Evolutionary conservation across 225 moss, liverwort and hornwort species (phyloP).

Genomic region (Sphagnum tenellum): DNA sequence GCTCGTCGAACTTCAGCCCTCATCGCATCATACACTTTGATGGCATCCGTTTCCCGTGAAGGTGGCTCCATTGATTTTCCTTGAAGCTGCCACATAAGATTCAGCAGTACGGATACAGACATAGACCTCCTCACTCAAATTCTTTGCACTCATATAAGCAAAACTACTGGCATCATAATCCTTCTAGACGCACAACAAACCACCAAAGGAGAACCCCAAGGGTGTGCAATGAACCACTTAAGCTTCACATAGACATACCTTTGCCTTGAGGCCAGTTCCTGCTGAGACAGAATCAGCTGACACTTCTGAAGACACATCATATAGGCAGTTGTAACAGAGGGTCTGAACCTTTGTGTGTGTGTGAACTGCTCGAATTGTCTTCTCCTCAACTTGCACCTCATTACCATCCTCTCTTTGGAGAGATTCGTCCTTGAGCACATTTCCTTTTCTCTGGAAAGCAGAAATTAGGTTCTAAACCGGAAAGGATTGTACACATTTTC

Average conservation of each 20-base stretch:
- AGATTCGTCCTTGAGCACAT: slow-evolving; percentile 4
- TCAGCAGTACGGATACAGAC: too few relatives aligned
- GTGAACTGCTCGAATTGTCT: slow-evolving; percentile 53
- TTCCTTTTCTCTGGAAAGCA: too few relatives aligned
- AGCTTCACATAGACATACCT: too few relatives aligned
- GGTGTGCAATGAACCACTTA: too few relatives aligned
- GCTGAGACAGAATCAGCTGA: slow-evolving; percentile 25
- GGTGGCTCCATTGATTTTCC: slow-evolving; percentile 38
- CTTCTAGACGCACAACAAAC: too few relatives aligned
- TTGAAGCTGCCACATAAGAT: neutral
- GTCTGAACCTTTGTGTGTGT: slow-evolving; percentile 44
- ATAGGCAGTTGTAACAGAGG: slow-evolving; percentile 44
- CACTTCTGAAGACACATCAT: slow-evolving; percentile 46
- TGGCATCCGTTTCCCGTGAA: slow-evolving; percentile 27
- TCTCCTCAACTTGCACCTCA: slow-evolving; percentile 34
- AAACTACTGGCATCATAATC: too few relatives aligned
- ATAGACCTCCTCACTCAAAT: too few relatives aligned
- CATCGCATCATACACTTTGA: slow-evolving; percentile 32
- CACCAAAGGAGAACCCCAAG: too few relatives aligned
- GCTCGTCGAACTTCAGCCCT: slow-evolving; percentile 44
- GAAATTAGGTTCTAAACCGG: too few relatives aligned
- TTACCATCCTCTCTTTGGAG: slow-evolving; percentile 12
- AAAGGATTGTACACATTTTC: too few relatives aligned
- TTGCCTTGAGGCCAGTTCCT: slow-evolving; percentile 31
- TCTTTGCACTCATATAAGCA: too few relatives aligned